These are phyloP conservation scores for Tetracentron sinense DNA, from an alignment of 164 flowering plant genomes.

Conservation along the genomic window DNA sequence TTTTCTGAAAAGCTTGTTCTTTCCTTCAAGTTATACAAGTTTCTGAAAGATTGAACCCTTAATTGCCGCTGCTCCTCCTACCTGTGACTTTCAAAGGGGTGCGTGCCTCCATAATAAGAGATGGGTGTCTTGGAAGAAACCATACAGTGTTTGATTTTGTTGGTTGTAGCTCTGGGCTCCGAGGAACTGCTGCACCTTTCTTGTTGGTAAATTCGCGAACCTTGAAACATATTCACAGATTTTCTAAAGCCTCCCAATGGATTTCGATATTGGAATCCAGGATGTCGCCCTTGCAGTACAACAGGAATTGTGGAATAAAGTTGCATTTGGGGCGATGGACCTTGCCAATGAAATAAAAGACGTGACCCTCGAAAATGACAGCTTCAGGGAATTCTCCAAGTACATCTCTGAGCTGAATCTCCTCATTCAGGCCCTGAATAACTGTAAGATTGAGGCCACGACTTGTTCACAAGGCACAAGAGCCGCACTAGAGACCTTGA, in stretches of 20 bases:
- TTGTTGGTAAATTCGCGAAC: too few relatives aligned
- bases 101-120: too few relatives aligned
- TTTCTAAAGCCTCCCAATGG: not conserved
- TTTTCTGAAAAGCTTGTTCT: too few relatives aligned
- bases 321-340: not conserved
- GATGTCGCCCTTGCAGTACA: not conserved
- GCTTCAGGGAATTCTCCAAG: constrained; percentile 19
- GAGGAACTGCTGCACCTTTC: too few relatives aligned
- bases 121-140: too few relatives aligned
- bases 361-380: constrained; percentile 13
- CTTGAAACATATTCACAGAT: not conserved
- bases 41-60: too few relatives aligned
- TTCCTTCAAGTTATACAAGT: too few relatives aligned
- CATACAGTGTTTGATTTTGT: too few relatives aligned
- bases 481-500: constrained; percentile 10
- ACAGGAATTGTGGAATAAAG: constrained; percentile 18
- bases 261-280: not conserved
- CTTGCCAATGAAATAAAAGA: constrained; percentile 7
- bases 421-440: constrained; percentile 14
- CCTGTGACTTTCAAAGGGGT: too few relatives aligned
- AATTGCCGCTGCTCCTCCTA: too few relatives aligned
- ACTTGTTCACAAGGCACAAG: not conserved
- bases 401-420: constrained; percentile 9
- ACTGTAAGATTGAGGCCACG: constrained; percentile 4
- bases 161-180: too few relatives aligned